Evolutionary conservation across 2,329 filamentous ascomycete genomes (phyloP).

Genomic region (Alternaria alternata): DNA sequence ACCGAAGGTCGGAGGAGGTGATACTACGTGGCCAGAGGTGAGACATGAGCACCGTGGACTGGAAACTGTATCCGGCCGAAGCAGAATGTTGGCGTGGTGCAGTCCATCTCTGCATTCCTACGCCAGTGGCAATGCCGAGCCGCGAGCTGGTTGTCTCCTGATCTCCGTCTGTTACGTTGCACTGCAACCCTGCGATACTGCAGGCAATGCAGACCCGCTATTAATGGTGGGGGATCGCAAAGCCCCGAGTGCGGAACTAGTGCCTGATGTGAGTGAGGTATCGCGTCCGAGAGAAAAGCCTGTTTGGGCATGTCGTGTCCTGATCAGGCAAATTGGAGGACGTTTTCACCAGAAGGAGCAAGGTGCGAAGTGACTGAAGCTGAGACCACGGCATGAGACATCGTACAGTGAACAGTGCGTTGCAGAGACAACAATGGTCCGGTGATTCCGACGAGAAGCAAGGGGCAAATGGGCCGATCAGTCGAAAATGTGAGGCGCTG

Average conservation of each 20-base stretch:
- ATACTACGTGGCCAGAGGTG: conserved; percentile 1
- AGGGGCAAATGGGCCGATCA: not conserved
- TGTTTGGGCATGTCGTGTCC: not conserved
- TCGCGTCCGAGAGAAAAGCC: not conserved
- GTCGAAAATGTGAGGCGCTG: not conserved
- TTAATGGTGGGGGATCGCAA: not conserved
- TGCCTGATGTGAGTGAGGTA: not conserved
- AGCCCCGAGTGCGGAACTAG: not conserved
- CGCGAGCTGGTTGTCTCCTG: not conserved
- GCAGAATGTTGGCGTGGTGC: not conserved
- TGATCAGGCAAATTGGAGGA: not conserved
- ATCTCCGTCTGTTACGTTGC: not conserved
- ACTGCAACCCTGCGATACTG: conserved; percentile 5
- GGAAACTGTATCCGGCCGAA: conserved; percentile 1
- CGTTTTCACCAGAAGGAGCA: not conserved
- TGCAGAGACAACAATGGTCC: not conserved
- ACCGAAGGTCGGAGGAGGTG: conserved; percentile 7
- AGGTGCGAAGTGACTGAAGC: not conserved
- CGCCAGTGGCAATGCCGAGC: not conserved
- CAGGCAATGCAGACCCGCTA: not conserved
- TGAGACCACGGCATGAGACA: conserved; percentile 1
- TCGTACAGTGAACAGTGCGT: not conserved
- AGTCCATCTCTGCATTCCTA: conserved; percentile 3
- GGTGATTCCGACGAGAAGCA: not conserved
- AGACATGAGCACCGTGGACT: conserved; percentile 7